These are phyloP conservation scores for Clonostachys rhizophaga DNA, from an alignment of 2,329 filamentous ascomycete genomes.

Conservation along the genomic window DNA sequence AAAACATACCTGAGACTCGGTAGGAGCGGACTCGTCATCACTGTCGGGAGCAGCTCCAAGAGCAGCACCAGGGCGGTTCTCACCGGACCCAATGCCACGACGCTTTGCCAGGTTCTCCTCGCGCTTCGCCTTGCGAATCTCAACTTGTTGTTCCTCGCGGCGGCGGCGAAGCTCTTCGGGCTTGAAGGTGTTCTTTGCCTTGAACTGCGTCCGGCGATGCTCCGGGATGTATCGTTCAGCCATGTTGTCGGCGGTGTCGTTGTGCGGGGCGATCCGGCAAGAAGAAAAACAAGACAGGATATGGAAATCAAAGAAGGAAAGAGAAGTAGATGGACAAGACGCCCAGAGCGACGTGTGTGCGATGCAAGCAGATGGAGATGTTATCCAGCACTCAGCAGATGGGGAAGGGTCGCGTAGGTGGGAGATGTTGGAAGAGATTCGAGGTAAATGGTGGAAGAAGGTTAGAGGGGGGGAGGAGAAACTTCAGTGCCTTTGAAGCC, in stretches of 20 bases:
- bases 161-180: constrained; percentile 97
- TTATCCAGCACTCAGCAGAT: background rate
- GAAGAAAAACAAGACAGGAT: constrained; percentile 6
- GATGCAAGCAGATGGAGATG: background rate
- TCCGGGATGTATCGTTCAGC: constrained; percentile 99
- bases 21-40: constrained; percentile 92
- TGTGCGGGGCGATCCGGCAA: constrained; percentile 7
- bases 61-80: constrained; percentile 74
- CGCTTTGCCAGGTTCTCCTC: constrained; percentile 99
- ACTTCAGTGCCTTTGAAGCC: background rate
- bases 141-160: constrained; percentile 98
- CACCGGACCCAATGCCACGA: constrained; percentile 83
- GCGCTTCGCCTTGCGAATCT: constrained; percentile 97
- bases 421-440: background rate
- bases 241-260: constrained; percentile 57
- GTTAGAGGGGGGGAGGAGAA: background rate
- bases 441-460: too few species aligned
- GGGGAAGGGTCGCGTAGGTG: background rate
- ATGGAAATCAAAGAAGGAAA: constrained; percentile 6
- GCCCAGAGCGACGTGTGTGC: constrained; percentile 1
- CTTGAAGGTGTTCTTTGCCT: constrained; percentile 99
- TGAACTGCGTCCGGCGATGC: constrained; percentile 98
- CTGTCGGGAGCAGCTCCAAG: constrained; percentile 89
- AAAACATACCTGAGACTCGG: constrained; percentile 81
- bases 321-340: constrained; percentile 1